These are phyloP conservation scores for Irpex lacteus DNA, from an alignment of 1,284 basidiomycete species.

Conservation along the genomic window DNA sequence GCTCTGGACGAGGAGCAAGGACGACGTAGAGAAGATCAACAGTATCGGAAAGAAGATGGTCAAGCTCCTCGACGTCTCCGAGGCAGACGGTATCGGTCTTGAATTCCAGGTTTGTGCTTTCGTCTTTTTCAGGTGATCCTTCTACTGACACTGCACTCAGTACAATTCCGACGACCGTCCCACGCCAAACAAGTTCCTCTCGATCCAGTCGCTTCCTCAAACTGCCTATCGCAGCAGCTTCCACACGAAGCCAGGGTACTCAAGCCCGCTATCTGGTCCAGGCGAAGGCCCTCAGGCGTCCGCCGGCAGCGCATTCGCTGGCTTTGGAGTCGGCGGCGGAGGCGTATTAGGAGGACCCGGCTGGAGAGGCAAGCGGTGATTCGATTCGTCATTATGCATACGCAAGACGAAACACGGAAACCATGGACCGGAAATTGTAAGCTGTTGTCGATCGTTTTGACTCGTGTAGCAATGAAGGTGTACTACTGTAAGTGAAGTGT, in stretches of 20 bases:
- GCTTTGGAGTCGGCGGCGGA: conserved; percentile 31
- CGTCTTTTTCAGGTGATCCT: background rate
- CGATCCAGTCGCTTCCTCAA: conserved; percentile 67
- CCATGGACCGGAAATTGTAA: background rate
- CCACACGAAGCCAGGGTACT: conserved; percentile 30
- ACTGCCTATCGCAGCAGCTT: conserved; percentile 67
- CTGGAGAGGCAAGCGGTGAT: conserved; percentile 27
- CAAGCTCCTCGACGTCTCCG: conserved; percentile 77
- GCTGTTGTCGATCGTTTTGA: background rate
- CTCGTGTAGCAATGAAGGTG: background rate
- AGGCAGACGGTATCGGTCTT: conserved; percentile 76
- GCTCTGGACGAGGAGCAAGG: conserved; percentile 82
- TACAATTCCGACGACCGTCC: conserved; percentile 82
- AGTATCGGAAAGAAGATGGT: conserved; percentile 79
- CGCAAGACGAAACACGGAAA: background rate
- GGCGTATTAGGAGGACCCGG: conserved; percentile 27
- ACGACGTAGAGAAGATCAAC: conserved; percentile 83
- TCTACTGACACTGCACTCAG: conserved; percentile 32
- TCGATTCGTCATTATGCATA: background rate
- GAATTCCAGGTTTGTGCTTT: conserved; percentile 74
- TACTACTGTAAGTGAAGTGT: too few species aligned
- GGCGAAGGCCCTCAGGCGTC: conserved; percentile 20
- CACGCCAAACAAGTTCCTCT: conserved; percentile 72
- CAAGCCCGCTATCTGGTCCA: conserved; percentile 28
- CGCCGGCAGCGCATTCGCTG: conserved; percentile 34